phyloP scores from a whole-genome alignment of 2,329 filamentous ascomycete genomes.

The Fusarium verticillioides region DNA sequence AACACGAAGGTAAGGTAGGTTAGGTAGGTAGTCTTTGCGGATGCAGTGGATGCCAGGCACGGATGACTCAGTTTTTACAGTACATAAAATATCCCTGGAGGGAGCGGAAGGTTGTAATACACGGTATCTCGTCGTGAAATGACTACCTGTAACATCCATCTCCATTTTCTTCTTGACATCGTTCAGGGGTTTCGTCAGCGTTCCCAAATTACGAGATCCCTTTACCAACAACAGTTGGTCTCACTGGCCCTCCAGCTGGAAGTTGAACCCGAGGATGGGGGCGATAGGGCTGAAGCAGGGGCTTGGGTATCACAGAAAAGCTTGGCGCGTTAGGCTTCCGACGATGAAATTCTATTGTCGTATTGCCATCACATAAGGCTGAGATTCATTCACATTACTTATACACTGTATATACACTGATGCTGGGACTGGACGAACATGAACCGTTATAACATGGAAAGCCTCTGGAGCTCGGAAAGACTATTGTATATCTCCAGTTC shows the following conservation, averaged over 20 bases:
- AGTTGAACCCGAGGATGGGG: not conserved
- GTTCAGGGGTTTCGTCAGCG: not conserved
- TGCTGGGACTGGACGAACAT: not conserved
- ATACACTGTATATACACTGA: not conserved
- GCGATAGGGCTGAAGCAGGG: not conserved
- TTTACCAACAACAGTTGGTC: not conserved
- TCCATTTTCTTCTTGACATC: not conserved
- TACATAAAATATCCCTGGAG: not conserved
- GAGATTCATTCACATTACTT: not conserved
- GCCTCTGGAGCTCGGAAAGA: not conserved
- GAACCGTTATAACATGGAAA: not conserved
- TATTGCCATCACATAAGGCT: not conserved
- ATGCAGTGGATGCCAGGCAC: not conserved
- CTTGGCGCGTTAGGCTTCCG: not conserved
- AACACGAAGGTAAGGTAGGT: not conserved
- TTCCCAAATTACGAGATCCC: not conserved
- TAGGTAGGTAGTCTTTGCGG: not conserved
- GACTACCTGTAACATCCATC: not conserved
- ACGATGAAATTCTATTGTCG: not conserved
- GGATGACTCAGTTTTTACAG: not conserved
- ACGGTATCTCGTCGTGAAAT: not conserved
- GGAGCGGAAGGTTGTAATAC: not conserved
- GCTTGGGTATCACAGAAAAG: not conserved
- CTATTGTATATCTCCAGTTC: not conserved
- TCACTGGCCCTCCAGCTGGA: not conserved